Evolutionary conservation across 805 yeast genomes (phyloP).

Genomic region (Candida loeiensis): DNA sequence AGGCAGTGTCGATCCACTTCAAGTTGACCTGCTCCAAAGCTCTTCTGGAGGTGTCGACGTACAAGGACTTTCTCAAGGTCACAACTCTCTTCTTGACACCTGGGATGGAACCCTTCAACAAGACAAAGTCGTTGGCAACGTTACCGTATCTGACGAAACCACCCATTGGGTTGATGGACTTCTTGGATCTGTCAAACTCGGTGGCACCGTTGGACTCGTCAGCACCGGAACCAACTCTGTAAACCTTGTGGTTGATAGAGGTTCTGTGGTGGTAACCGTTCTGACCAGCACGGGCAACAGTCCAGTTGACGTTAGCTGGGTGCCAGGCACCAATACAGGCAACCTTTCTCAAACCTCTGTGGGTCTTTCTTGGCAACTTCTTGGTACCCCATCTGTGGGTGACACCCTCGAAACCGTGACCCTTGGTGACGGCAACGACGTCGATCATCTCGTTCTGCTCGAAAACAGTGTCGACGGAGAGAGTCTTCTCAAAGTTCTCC

Average conservation of each 20-base stretch:
- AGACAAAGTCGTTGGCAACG: constrained; percentile 95
- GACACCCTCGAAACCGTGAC: constrained; percentile 99
- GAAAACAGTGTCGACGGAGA: constrained; percentile 90
- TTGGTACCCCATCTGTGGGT: constrained; percentile 99
- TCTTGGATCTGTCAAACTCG: constrained; percentile 98
- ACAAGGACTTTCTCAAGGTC: constrained; percentile 97
- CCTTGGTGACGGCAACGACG: constrained; percentile 99
- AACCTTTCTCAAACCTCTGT: constrained; percentile 99
- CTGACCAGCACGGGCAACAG: constrained; percentile 99
- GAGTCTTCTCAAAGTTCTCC: constrained; percentile 99
- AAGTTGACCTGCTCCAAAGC: constrained; percentile 94
- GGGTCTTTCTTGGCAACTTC: constrained; percentile 99
- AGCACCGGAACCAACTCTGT: constrained; percentile 97
- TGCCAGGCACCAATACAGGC: constrained; percentile 99
- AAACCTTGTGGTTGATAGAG: constrained; percentile 99
- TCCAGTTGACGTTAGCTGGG: constrained; percentile 98
- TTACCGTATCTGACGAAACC: constrained; percentile 99
- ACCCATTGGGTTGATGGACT: constrained; percentile 99
- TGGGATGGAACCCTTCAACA: constrained; percentile 98
- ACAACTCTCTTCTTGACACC: constrained; percentile 99
- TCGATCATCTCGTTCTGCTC: constrained; percentile 99
- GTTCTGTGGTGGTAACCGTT: constrained; percentile 99
- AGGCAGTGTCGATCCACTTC: constrained; percentile 99
- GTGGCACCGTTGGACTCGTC: constrained; percentile 96
- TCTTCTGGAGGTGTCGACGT: constrained; percentile 96